Conservation (phyloP, 768 basidiomycete species). For the Rhodotorula babjevae region DNA sequence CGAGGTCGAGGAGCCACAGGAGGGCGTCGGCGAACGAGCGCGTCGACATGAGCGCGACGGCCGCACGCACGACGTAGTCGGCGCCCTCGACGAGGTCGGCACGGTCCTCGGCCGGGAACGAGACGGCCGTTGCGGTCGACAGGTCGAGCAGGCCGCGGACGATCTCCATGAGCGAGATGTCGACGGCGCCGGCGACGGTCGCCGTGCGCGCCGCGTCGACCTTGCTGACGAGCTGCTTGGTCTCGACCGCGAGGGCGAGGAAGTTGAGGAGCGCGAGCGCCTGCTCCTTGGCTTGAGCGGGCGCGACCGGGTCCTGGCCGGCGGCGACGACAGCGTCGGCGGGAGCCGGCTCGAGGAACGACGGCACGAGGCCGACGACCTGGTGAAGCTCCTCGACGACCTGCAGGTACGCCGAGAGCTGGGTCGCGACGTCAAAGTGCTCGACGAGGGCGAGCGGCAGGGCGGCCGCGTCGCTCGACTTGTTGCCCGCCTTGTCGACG, state of each 20-base stretch:
- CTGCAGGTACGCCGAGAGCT: constrained; percentile 56
- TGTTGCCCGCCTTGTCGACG: constrained; percentile 69
- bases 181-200: constrained; percentile 18
- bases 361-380: constrained; percentile 49
- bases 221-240: constrained; percentile 40
- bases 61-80: constrained; percentile 54
- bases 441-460: constrained; percentile 60
- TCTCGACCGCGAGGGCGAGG: constrained; percentile 46
- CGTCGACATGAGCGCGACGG: constrained; percentile 65
- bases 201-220: constrained; percentile 34
- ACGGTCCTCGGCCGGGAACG: constrained; percentile 15
- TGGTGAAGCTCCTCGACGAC: constrained; percentile 64
- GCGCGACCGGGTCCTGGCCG: neutral
- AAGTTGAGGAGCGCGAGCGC: constrained; percentile 66
- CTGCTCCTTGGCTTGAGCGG: constrained; percentile 16
- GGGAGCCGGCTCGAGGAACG: constrained; percentile 23
- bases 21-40: constrained; percentile 55
- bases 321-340: too few species aligned
- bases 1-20: constrained; percentile 40
- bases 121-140: constrained; percentile 26
- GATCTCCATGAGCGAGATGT: constrained; percentile 35
- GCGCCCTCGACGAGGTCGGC: constrained; percentile 33
- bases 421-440: constrained; percentile 40
- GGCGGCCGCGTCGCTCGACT: constrained; percentile 55
- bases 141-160: constrained; percentile 37